Evolutionary conservation across 768 basidiomycete genomes (phyloP), one percentile per base, ranked within the genome.

Genomic region (Tulasnella calospora): DNA sequence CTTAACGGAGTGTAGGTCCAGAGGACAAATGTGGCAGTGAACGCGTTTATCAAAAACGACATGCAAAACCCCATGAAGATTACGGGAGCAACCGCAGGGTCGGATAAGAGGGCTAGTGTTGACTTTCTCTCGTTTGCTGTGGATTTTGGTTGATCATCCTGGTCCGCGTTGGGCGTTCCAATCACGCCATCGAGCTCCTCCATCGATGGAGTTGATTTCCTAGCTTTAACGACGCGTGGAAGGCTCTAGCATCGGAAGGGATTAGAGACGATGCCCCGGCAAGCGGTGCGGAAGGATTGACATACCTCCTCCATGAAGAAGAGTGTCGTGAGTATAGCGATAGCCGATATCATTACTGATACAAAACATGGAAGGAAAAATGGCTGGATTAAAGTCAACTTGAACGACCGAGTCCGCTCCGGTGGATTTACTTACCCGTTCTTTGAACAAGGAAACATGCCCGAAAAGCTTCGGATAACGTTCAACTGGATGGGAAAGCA

Each of bases 11-110:
- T 89, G 82, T 90, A 92, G 79, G 89, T 90, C 81, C 89, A 91
- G 44, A 92, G 85, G 12, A 91, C 89, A 81, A 92, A 92, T 12
- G 90, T 88, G 23, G 90, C 88, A 73, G 91, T 90, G 79, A 91
- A 92, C 0, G 88, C 87, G 0, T 88, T 89, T 12, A 85, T 35
- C 86, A 79, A 89, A 27, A 88, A 86, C 12, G 87, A 84, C 35
- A 90, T 81, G 27, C 90, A 81, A n/a, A 85, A 81, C 30, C 79
- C 77, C 30, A 75, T 55, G 33, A 57, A 40, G 27, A 80, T 70
- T 19, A 81, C 74, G 2, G 79, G 72, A 0, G 70, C 76, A n/a
- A 81, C 71, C 46, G 80, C 27, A 5, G 75, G 69, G 36, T 44
- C 41, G n/a, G 36, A 38, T 35, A 72, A 47, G 9, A 81, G 77